Evolutionary conservation across 2,329 filamentous ascomycete species (phyloP), one percentile per base, ranked within the genome.

Genomic region (Calonectria henricotiae): DNA sequence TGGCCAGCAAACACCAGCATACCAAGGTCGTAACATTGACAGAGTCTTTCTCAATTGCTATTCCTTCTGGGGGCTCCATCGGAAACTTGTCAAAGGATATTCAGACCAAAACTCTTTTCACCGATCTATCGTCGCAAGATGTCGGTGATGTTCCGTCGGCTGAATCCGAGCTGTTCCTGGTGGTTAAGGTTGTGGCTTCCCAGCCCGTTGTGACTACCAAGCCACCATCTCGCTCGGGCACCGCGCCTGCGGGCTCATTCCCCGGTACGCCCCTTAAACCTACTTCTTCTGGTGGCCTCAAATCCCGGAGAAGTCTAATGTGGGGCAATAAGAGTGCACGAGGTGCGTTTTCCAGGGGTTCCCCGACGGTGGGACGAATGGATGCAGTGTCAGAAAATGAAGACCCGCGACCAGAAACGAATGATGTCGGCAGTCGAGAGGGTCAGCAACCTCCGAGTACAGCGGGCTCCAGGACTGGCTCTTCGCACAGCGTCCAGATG

Each of bases 71-170:
- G 35, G 93, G 94, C 67, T 89, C 90, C 23, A 90, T 95, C 71
- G 88, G 90, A 13, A 89, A 89, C 70, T 83, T 94, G 60, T 84
- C 89, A 11, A 89, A 91, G 63, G 89, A 90, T 72, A 88, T 89
- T 25, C 92, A 92, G 78, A 89, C 95, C 79, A 94, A 93, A 78
- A 97, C 95, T 0, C 86, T 99, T 2, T 98, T 98, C 75, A 92
- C 94, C 3, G 95, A 98, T 77, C 85, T 99, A 20, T 94, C 91
- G 44, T 89, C 93, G 0, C 89, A 91, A 60, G 95, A 98, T 77
- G 87, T 91, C 69, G 90, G 90, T 27, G 90, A 91, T 60, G 81
- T 85, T 1, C 84, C 88, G 1, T 86, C 92, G 3, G 87, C 89
- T 9, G 92, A 93, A 58, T 89, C 90, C 4, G 92, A 94, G 62